Percentiles rank a stretch among this genome's conserved stretches.
Conservation (phyloP, 2,329 filamentous ascomycete species). For the Metarhizium guizhouense region DNA sequence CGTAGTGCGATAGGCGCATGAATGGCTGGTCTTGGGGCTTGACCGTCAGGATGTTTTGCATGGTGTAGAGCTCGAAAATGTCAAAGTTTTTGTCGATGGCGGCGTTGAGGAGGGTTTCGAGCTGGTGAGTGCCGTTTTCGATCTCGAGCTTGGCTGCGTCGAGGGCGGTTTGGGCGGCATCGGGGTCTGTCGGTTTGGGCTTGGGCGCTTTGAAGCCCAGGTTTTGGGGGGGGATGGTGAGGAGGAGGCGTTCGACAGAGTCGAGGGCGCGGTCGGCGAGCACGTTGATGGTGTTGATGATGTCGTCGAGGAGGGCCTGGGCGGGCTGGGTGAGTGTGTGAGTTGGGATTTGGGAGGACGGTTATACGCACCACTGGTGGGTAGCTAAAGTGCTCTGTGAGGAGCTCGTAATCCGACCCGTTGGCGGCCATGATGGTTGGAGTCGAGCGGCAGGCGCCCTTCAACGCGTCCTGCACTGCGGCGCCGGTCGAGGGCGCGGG, state of each 20-base stretch:
- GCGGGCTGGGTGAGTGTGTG: background rate
- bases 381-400: constrained; percentile 94
- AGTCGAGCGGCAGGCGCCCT: too few species aligned
- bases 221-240: constrained; percentile 60
- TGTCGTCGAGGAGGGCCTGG: constrained; percentile 90
- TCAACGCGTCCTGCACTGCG: too few species aligned
- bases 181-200: constrained; percentile 7
- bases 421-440: constrained; percentile 22
- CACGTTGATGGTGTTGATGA: constrained; percentile 94
- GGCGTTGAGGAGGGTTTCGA: constrained; percentile 73
- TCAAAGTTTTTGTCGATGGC: constrained; percentile 81
- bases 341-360: constrained; percentile 5
- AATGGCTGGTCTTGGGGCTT: constrained; percentile 61
- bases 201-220: constrained; percentile 64
- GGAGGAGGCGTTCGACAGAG: constrained; percentile 75
- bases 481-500: too few species aligned
- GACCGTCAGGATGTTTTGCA: constrained; percentile 75
- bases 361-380: constrained; percentile 67
- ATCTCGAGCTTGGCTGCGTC: constrained; percentile 56
- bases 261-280: constrained; percentile 84
- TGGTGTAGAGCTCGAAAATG: constrained; percentile 79
- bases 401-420: constrained; percentile 52
- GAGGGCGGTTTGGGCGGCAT: constrained; percentile 18
- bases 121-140: constrained; percentile 76
- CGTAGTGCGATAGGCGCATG: constrained; percentile 79